Percentiles rank a stretch among this genome's conserved stretches.
phyloP scores from a whole-genome alignment of 2,329 filamentous ascomycete species.

The Knoxdaviesia proteae region DNA sequence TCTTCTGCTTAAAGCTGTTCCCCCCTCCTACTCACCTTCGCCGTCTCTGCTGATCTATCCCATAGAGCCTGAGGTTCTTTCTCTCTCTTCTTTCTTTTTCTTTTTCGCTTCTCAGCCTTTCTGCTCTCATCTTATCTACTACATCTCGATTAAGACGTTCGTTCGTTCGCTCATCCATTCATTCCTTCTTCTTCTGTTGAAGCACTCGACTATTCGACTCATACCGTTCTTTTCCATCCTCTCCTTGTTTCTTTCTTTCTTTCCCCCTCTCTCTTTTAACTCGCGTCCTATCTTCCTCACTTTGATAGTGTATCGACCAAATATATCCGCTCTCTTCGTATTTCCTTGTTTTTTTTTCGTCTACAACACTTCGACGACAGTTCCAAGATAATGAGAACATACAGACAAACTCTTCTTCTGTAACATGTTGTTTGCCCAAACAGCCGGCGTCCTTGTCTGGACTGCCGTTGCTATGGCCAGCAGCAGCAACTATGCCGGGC shows the following conservation, averaged over 20 bases:
- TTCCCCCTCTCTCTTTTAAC: neutral
- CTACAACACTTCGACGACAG: too few relatives aligned
- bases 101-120: neutral
- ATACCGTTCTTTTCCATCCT: neutral
- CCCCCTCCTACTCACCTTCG: too few relatives aligned
- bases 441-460: too few relatives aligned
- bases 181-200: neutral
- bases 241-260: neutral
- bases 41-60: too few relatives aligned
- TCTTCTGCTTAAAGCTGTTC: too few relatives aligned
- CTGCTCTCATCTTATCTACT: neutral
- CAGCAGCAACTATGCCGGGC: too few relatives aligned
- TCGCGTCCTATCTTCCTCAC: neutral
- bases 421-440: too few relatives aligned
- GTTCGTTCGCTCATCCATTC: neutral
- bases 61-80: neutral
- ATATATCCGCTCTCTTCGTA: neutral
- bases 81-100: neutral
- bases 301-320: neutral
- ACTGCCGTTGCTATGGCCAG: too few relatives aligned
- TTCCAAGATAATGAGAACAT: too few relatives aligned
- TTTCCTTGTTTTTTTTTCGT: too few relatives aligned
- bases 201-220: neutral
- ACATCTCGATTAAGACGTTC: neutral
- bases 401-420: too few relatives aligned